Conservation (phyloP, 177 flowering plant genomes). For the Tripterygium wilfordii region DNA sequence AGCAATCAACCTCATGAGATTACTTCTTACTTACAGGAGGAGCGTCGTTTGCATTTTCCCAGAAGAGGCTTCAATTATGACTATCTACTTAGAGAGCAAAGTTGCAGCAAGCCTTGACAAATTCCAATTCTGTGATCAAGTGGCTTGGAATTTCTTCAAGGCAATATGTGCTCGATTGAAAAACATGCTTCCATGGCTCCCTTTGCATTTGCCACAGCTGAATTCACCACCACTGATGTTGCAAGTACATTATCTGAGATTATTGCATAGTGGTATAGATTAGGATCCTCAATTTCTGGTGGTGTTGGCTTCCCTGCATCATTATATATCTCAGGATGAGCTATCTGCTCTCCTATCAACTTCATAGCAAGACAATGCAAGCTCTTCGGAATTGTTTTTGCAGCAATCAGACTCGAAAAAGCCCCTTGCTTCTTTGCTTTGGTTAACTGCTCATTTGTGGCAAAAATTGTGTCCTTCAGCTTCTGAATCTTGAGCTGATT, state of each 20-base stretch:
- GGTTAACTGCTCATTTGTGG: conserved; percentile 31
- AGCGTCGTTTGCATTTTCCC: neutral
- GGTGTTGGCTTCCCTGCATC: conserved; percentile 25
- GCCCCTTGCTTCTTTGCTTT: conserved; percentile 43
- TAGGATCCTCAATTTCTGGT: conserved; percentile 33
- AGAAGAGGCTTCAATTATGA: neutral
- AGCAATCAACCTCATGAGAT: neutral
- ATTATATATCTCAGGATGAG: conserved; percentile 26
- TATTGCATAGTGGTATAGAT: conserved; percentile 34
- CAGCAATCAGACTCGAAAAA: conserved; percentile 37
- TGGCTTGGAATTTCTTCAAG: conserved; percentile 28
- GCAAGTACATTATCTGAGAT: conserved; percentile 37
- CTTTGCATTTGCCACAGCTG: conserved; percentile 31
- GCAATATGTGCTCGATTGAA: conserved; percentile 39
- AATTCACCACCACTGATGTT: conserved; percentile 40
- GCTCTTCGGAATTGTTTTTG: conserved; percentile 38
- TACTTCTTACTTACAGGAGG: neutral
- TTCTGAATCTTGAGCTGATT: conserved; percentile 45
- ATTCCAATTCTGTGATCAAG: conserved; percentile 36
- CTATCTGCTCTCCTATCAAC: conserved; percentile 39
- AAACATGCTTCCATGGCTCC: conserved; percentile 42
- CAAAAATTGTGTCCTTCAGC: conserved; percentile 35
- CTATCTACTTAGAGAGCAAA: conserved; percentile 18
- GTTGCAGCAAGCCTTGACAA: conserved; percentile 44
- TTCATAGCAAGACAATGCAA: conserved; percentile 34